Percentiles rank a stretch among this genome's conserved stretches.
These are phyloP conservation scores for Paraurostyla sp. DNA, from an alignment of 73 alveolate genomes.

Conservation along the genomic window DNA sequence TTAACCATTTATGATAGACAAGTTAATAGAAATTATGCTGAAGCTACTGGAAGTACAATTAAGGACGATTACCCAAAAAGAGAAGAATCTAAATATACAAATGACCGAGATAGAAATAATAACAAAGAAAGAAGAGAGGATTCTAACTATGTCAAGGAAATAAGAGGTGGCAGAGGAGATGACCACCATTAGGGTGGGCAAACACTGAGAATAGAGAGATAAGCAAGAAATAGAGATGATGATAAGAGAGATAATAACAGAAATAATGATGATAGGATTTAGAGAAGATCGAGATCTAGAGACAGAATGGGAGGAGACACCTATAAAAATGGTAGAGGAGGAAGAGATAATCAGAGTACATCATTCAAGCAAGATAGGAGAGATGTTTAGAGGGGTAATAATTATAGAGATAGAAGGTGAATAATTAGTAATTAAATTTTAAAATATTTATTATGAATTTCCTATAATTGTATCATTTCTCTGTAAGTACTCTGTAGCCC, in stretches of 20 bases:
- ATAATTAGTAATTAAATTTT: neutral
- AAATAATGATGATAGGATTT: neutral
- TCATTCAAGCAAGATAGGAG: neutral
- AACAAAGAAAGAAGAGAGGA: neutral
- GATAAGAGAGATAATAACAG: neutral
- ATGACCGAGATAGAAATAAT: neutral
- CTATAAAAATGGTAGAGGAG: neutral
- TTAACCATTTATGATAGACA: slow-evolving; percentile 1
- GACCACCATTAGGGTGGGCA: neutral
- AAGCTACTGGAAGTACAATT: too few species aligned
- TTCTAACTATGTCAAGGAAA: neutral
- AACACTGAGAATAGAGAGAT: neutral
- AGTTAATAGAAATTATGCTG: too few species aligned
- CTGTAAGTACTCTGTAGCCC: slow-evolving; percentile 89
- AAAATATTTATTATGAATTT: neutral
- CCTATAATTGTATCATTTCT: slow-evolving; percentile 70
- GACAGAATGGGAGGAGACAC: neutral
- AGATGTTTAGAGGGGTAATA: neutral
- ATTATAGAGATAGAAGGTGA: slow-evolving; percentile 8
- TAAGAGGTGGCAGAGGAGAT: neutral
- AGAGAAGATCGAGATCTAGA: slow-evolving; percentile 15
- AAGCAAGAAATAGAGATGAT: neutral
- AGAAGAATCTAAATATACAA: too few species aligned
- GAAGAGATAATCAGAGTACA: neutral
- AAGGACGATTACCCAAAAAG: neutral